Evolutionary conservation across 768 basidiomycete genomes (phyloP).

Genomic region (Russula sp.): DNA sequence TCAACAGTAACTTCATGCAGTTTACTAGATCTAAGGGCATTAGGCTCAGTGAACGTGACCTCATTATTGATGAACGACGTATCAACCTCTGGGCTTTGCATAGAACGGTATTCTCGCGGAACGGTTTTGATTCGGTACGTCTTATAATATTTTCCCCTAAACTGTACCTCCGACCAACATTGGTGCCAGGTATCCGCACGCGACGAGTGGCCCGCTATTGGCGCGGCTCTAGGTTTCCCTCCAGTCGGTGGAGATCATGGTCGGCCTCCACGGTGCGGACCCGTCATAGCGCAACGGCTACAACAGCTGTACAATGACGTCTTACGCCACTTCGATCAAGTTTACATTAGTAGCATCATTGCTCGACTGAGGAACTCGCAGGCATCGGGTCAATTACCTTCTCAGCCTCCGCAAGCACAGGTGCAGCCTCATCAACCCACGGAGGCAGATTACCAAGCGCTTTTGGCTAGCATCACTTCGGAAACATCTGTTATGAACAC

Average conservation of each 20-base stretch:
- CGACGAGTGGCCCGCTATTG: slow-evolving; percentile 22
- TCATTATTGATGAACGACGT: slow-evolving; percentile 2
- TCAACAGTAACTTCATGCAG: slow-evolving; percentile 7
- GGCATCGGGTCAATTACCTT: not conserved
- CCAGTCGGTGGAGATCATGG: not conserved
- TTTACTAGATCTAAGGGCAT: slow-evolving; percentile 1
- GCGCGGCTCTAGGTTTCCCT: slow-evolving; percentile 16
- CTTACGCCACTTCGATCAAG: slow-evolving; percentile 19
- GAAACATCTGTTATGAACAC: slow-evolving; percentile 5
- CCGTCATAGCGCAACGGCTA: slow-evolving; percentile 11
- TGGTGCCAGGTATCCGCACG: slow-evolving; percentile 14
- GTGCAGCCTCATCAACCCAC: slow-evolving; percentile 19
- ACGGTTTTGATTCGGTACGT: slow-evolving; percentile 19
- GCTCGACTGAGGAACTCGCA: slow-evolving; percentile 2
- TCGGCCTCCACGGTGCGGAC: slow-evolving; percentile 14
- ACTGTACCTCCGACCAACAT: not conserved
- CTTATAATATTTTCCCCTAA: not conserved
- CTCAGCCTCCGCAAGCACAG: slow-evolving; percentile 13
- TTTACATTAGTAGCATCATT: slow-evolving; percentile 7
- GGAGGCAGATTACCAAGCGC: slow-evolving; percentile 22
- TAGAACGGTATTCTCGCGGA: slow-evolving; percentile 7
- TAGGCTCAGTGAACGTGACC: slow-evolving; percentile 12
- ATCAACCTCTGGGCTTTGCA: slow-evolving; percentile 21
- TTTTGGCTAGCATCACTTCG: slow-evolving; percentile 10
- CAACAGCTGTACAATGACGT: slow-evolving; percentile 13